phyloP scores from a whole-genome alignment of 805 yeast genomes.

The Blastobotrys mokoenaii region DNA sequence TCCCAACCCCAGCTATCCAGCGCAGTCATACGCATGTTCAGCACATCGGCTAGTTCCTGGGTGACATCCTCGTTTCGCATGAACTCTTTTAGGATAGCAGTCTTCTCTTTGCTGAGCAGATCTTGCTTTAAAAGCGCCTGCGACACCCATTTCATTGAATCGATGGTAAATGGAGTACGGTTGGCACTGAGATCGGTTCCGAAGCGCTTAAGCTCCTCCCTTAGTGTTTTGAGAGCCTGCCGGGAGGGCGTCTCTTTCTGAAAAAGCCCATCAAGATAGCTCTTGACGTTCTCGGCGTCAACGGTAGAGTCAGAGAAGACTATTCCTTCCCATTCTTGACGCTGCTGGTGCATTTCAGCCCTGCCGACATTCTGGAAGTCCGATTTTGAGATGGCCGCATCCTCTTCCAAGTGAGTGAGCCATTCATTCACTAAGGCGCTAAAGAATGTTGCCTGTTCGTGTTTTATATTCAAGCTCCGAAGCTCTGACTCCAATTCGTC shows the following conservation, averaged over 20 bases:
- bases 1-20: slow-evolving; percentile 1
- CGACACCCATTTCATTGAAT: neutral
- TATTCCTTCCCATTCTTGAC: neutral
- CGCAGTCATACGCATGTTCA: neutral
- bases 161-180: neutral
- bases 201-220: neutral
- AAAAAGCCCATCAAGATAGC: neutral
- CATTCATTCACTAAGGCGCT: too few species aligned
- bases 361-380: neutral
- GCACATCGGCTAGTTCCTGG: neutral
- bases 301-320: neutral
- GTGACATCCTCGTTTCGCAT: neutral
- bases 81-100: neutral
- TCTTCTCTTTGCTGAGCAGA: neutral
- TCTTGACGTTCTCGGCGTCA: neutral
- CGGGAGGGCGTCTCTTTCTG: neutral
- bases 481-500: too few species aligned
- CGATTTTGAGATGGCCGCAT: too few species aligned
- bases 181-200: neutral
- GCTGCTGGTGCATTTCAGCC: neutral
- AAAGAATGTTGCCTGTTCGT: too few species aligned
- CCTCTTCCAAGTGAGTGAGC: too few species aligned
- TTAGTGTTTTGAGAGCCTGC: neutral
- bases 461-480: too few species aligned
- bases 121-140: neutral